Base-by-base conservation (phyloP, 352 stramenopile genomes). In the Pythium graminicola region DNA sequence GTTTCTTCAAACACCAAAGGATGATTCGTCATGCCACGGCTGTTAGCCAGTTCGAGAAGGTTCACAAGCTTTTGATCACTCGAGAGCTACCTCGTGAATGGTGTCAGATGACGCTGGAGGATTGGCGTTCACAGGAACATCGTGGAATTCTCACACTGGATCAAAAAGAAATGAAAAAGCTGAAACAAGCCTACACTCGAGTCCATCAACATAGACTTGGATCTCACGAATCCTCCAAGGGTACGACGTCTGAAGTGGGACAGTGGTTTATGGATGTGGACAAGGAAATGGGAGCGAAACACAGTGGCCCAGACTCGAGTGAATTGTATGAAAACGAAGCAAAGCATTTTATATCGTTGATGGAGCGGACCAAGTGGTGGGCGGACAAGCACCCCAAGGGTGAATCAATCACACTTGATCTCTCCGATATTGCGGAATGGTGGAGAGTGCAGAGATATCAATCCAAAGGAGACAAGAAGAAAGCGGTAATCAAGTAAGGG, bases 51-150 rank as follows among this genome's bases (percentile, higher is more conserved):
- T 16, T 22, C n/a, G 10, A 49, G 13, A 32, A 39, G 10, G 11
- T 31, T 4, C 19, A 38, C 11, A 26, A 24, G 7, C 3, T 5
- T 2, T 23, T 36, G 40, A 6, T 38, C 23, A 7, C 26, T 28
- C 35, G 35, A 2, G 28, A 27, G 9, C 17, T 60, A 27, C 33
- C 46, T 4, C 14, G 50, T 0, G 77, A 88, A 19, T 86, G 77
- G 77, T 62, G 80, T 39, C 50, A 59, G 11, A 83, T 86, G 71
- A 73, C 57, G 6, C 54, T 60, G 5, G 74, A 88, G 43, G 77
- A 88, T 49, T 70, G 62, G 60, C 3, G 28, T 23, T 59, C 74
- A 0, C 64, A 72, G 19, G 65, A 76, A 31, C 44, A 68, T 24
- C 66, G 74, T 8, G 77, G 74, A 2, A 16, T 79, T 3, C 47